Base-by-base conservation (phyloP, 1,284 basidiomycete species). In the Ceratobasidium sp. region DNA sequence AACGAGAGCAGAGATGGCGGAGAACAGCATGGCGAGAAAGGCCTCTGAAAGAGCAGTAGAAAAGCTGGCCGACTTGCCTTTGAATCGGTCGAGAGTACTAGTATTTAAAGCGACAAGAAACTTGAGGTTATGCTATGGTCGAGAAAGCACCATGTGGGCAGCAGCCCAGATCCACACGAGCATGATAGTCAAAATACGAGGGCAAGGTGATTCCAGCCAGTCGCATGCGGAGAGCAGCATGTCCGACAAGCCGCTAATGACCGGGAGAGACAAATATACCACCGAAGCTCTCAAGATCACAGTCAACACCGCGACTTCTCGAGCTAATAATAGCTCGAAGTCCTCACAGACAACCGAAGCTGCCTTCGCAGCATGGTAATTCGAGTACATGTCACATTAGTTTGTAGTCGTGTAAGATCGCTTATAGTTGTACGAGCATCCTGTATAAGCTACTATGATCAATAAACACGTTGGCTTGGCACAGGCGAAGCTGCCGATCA, bases 1-100 rank as follows among this genome's bases (percentile, higher is more conserved):
- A 40, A 70, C 20, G 33, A 78, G 51, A 55, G 69, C 51, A 56
- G 72, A 66, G 69, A 80, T 26, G 28, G 53, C 58, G 3, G 44
- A 33, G 68, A 77, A 71, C 20, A 79, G 51, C 78, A 79, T 79
- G 28, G 26, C 13, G 15, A 64, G 23, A 10, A 64, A 33, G 42
- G 7, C 10, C 73, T 40, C 55, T 63, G 49, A 70, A 15, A 42
- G 26, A 55, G 61, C 15, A 40, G 15, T 51, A 61, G 44, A 66
- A 20, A 44, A 67, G 51, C 33, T n/a, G 40, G 66, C 6, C 12
- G 51, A 39, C 61, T 76, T 76, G 72, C 10, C 44, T 40, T 23
- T 53, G 13, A 42, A 56, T 9, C 1, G 7, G 6, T n/a, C 46
- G 13, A 20, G 18, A 18, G 20, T 42, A 23, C 23, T n/a, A 2